Percentiles rank a stretch among this genome's conserved stretches.
phyloP scores from a whole-genome alignment of 1,284 basidiomycete species.

The Trametes pubescens region DNA sequence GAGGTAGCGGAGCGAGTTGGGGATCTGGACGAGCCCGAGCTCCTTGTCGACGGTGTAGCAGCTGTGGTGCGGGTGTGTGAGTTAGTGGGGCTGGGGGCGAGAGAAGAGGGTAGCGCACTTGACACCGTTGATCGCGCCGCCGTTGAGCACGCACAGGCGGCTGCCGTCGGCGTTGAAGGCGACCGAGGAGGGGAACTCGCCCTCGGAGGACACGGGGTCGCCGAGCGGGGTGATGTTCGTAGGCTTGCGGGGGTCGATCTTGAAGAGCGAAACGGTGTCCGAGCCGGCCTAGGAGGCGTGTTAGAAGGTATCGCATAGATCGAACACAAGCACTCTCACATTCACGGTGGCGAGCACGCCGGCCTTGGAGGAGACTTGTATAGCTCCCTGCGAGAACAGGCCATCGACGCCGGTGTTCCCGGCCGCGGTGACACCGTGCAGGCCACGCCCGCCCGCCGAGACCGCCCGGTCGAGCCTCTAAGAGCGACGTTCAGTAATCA shows the following conservation, averaged over 20 bases:
- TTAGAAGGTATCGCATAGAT: not conserved
- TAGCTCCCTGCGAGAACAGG: conserved; percentile 55
- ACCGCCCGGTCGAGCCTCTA: conserved; percentile 38
- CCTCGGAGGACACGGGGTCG: conserved; percentile 50
- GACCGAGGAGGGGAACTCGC: conserved; percentile 58
- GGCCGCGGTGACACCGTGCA: conserved; percentile 46
- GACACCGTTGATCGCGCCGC: conserved; percentile 55
- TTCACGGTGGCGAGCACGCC: conserved; percentile 55
- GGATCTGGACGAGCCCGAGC: conserved; percentile 48
- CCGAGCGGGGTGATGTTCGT: conserved; percentile 51
- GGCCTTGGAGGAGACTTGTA: conserved; percentile 50
- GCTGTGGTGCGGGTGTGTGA: conserved; percentile 33
- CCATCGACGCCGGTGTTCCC: conserved; percentile 47
- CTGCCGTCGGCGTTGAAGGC: conserved; percentile 52
- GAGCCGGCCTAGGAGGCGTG: conserved; percentile 50
- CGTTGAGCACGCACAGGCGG: conserved; percentile 54
- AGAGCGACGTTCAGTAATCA: not conserved
- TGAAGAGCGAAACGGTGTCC: conserved; percentile 55
- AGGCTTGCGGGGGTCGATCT: conserved; percentile 53
- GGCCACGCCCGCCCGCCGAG: conserved; percentile 49
- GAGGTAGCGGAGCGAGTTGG: conserved; percentile 51
- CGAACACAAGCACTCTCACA: conserved; percentile 39
- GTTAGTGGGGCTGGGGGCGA: not conserved
- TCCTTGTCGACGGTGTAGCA: conserved; percentile 53
- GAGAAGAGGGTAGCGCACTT: conserved; percentile 41